A percentile compares a stretch with the other conserved stretches of the same genome.
Evolutionary conservation across 1,139 yeast species (phyloP).

Genomic region (Kodamaea suecica): DNA sequence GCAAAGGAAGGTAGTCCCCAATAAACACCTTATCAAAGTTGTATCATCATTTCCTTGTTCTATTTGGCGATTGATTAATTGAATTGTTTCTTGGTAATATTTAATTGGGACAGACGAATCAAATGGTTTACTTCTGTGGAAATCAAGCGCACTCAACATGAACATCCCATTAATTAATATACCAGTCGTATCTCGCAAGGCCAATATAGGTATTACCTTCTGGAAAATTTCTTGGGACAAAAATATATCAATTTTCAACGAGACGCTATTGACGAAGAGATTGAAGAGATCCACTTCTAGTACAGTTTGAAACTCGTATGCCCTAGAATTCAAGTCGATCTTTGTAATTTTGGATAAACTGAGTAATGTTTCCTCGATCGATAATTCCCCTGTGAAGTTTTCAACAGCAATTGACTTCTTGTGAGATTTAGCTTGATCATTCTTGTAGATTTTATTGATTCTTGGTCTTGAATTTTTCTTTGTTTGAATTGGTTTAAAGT

Average conservation of each 20-base stretch:
- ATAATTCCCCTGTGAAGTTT: slow-evolving; percentile 19
- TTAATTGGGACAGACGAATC: slow-evolving; percentile 33
- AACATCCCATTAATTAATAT: slow-evolving; percentile 35
- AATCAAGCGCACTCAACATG: slow-evolving; percentile 34
- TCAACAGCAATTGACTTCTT: slow-evolving; percentile 1
- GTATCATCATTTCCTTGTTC: slow-evolving; percentile 24
- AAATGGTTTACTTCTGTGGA: slow-evolving; percentile 29
- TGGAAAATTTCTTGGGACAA: slow-evolving; percentile 29
- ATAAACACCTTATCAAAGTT: slow-evolving; percentile 34
- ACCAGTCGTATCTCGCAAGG: slow-evolving; percentile 37
- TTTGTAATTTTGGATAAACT: slow-evolving; percentile 25
- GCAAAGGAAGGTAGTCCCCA: slow-evolving; percentile 38
- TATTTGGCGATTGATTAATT: slow-evolving; percentile 29
- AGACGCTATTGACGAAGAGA: slow-evolving; percentile 29
- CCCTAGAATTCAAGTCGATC: slow-evolving; percentile 12
- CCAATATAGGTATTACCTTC: slow-evolving; percentile 34
- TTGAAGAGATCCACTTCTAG: slow-evolving; percentile 33
- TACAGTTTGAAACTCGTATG: slow-evolving; percentile 19
- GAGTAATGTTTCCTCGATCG: slow-evolving; percentile 26
- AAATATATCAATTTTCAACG: slow-evolving; percentile 31
- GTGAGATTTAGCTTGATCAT: slow-evolving; percentile 7
- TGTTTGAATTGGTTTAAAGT: slow-evolving; percentile 37
- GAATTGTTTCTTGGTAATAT: slow-evolving; percentile 37
- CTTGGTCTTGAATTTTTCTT: slow-evolving; percentile 37
- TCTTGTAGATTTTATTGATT: slow-evolving; percentile 29